phyloP scores from a whole-genome alignment of 345 rosid genomes.

The Ceriops zippeliana region DNA sequence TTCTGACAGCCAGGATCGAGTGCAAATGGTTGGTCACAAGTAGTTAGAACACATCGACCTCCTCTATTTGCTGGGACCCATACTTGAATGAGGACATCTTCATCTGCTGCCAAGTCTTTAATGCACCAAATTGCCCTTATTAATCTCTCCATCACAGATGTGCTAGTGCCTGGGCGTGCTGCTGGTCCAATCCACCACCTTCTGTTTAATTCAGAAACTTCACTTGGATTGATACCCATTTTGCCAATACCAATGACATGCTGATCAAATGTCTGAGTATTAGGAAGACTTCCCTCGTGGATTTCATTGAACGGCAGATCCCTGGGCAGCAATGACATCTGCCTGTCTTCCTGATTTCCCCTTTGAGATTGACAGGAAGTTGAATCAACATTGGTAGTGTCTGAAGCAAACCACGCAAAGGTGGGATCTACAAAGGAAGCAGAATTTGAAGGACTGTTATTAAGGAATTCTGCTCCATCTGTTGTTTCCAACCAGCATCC shows the following conservation, averaged over 20 bases:
- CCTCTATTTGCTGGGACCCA: constrained; percentile 87
- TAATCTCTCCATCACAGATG: constrained; percentile 65
- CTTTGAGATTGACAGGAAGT: constrained; percentile 23
- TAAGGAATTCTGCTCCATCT: constrained; percentile 71
- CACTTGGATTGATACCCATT: constrained; percentile 18
- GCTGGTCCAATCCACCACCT: constrained; percentile 80
- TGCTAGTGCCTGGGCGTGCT: constrained; percentile 31
- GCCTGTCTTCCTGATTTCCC: constrained; percentile 38
- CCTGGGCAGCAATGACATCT: constrained; percentile 16
- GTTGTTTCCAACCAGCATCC: constrained; percentile 93
- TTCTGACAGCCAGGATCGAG: constrained; percentile 50
- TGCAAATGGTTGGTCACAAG: constrained; percentile 66
- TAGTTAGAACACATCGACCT: constrained; percentile 56
- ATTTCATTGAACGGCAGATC: background rate
- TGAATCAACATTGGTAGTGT: constrained; percentile 30
- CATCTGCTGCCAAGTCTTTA: constrained; percentile 51
- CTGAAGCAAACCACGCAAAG: constrained; percentile 41
- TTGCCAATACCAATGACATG: constrained; percentile 12
- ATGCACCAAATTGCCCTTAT: constrained; percentile 59
- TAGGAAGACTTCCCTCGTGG: constrained; percentile 22
- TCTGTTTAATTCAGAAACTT: constrained; percentile 37
- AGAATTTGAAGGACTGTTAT: constrained; percentile 39
- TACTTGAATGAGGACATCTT: constrained; percentile 71
- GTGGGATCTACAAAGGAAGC: constrained; percentile 43
- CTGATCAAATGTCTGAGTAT: constrained; percentile 20